Conservation (phyloP, 2,329 filamentous ascomycete species). For the Cercospora zeina region DNA sequence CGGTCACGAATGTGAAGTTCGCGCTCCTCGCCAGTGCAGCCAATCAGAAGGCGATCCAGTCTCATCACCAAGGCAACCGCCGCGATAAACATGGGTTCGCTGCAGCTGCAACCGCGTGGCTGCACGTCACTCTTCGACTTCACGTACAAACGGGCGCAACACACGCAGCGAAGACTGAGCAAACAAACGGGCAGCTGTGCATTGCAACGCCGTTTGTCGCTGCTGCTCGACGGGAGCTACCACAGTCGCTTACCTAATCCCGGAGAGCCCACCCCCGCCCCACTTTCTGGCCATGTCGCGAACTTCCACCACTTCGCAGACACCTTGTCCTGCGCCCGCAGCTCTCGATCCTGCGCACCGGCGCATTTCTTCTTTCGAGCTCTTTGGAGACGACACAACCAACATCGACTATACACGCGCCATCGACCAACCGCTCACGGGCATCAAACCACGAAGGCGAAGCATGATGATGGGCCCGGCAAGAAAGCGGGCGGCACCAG, state of each 20-base stretch:
- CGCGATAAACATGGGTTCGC: background rate
- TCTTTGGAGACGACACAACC: conserved; percentile 34
- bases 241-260: background rate
- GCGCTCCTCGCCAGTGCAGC: background rate
- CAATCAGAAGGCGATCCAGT: background rate
- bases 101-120: background rate
- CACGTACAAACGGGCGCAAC: conserved; percentile 5
- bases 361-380: conserved; percentile 18
- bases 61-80: background rate
- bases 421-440: conserved; percentile 34
- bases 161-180: background rate
- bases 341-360: conserved; percentile 24
- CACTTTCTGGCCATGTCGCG: conserved; percentile 18
- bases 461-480: conserved; percentile 29
- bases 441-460: conserved; percentile 32
- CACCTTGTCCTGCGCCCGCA: conserved; percentile 36
- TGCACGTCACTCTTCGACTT: conserved; percentile 3
- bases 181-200: background rate
- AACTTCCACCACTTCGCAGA: conserved; percentile 25
- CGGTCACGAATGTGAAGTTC: background rate
- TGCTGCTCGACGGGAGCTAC: background rate
- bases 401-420: conserved; percentile 40
- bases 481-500: conserved; percentile 27
- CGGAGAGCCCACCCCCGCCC: background rate
- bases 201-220: background rate